Base-by-base conservation (phyloP, 1,139 yeast species). In the Pichia sp. region DNA sequence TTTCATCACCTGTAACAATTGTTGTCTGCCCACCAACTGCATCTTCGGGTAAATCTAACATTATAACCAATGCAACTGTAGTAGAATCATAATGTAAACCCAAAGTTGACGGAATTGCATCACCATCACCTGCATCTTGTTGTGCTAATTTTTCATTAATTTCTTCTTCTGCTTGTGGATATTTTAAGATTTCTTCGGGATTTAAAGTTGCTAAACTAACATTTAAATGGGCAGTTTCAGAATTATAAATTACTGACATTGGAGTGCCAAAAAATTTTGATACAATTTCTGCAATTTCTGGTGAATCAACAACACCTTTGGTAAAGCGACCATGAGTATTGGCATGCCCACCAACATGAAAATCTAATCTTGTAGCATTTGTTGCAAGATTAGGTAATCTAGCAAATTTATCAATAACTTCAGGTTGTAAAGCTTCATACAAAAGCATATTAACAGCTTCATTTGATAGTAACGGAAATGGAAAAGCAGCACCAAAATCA, bases 11-110 rank as follows among this genome's bases (percentile, higher is more conserved):
- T 27, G 63, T 58, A 46, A 57, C 54, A 28, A 66, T 52, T 11
- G 65, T 67, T 2, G 70, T 65, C 45, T 64, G 65, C n/a, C 69
- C 69, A n/a, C 69, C 69, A 39, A 61, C 52, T 52, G 66, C 66
- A 3, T 52, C 57, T 6, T 55, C 60, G 24, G 62, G 56, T 16
- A 64, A 56, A 23, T 65, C 66, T 27, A 64, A 47, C 68, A 65
- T 65, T 32, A 65, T 56, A n/a, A 65, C 69, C 30, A 60, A 47
- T 1, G 66, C 65, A 39, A 64, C 57, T 4, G 67, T 56, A 37
- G 59, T 56, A n/a, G 65, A 59, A 51, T 65, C 69, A 48, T 65
- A 65, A 48, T 65, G 69, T 54, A 67, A 55, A 26, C 68, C 62
- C 41, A 59, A 45, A 20, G 58, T 47, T 23, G 60, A 52, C 4